Conservation (phyloP, 495 filamentous ascomycete genomes). For the Daldinia caldariorum region DNA sequence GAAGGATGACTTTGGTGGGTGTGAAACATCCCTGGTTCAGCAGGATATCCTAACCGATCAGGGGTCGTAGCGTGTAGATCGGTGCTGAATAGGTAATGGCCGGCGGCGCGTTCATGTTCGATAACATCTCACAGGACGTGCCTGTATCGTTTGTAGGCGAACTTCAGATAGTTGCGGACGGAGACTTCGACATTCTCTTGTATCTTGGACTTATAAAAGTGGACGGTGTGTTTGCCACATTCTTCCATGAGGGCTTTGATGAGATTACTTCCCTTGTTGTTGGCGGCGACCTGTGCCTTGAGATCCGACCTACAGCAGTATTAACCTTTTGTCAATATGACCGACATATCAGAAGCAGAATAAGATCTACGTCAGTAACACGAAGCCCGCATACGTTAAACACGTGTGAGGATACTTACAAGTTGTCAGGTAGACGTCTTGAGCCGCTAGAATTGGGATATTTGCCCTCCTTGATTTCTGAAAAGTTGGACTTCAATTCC, state of each 20-base stretch:
- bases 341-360: background rate
- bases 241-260: slow-evolving; percentile 86
- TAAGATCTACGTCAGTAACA: slow-evolving; percentile 42
- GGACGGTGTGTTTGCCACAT: slow-evolving; percentile 88
- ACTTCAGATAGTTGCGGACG: slow-evolving; percentile 83
- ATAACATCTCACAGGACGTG: slow-evolving; percentile 92
- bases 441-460: slow-evolving; percentile 90
- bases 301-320: slow-evolving; percentile 78
- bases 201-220: slow-evolving; percentile 95
- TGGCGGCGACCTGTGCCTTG: slow-evolving; percentile 94
- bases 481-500: slow-evolving; percentile 64
- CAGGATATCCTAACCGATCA: slow-evolving; percentile 92
- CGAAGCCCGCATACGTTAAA: slow-evolving; percentile 72
- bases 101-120: slow-evolving; percentile 93
- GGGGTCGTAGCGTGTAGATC: slow-evolving; percentile 91
- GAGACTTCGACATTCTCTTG: slow-evolving; percentile 90
- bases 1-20: slow-evolving; percentile 87
- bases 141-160: slow-evolving; percentile 78
- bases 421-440: slow-evolving; percentile 87
- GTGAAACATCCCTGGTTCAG: slow-evolving; percentile 97
- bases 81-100: slow-evolving; percentile 95
- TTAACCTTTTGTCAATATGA: slow-evolving; percentile 63
- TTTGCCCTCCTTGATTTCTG: slow-evolving; percentile 68
- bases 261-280: slow-evolving; percentile 92
- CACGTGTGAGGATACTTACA: slow-evolving; percentile 60